Evolutionary conservation across 129 eudicot genomes (phyloP), one percentile per base, ranked within the genome.

Genomic region (Tagetes erecta): DNA sequence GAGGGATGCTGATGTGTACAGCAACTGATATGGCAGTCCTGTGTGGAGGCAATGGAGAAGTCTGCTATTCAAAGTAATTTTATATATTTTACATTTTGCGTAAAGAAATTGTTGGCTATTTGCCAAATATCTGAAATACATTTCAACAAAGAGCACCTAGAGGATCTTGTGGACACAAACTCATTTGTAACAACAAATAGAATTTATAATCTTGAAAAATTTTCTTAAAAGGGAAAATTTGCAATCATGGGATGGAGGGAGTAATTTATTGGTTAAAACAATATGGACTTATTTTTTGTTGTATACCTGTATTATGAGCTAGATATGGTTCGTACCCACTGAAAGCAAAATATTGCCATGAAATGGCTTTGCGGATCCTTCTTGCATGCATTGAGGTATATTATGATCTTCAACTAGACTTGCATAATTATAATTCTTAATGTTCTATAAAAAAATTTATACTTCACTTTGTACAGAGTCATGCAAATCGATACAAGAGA

Each of bases 21-120:
- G 97, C 99, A 60, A 95, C 99, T 64, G 99, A 95, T 80, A 86
- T 95, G 97, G 99, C 99, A 12, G 99, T 95, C 72, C 82, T 95
- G 46, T 95, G 99, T 83, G 99, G 96, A 59, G 96, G 88, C 78
- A 91, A 91, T 84, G 99, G 92, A 34, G 99, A 95, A 89, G 99
- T 95, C 70, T 95, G 99, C 89, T 95, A 91, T 83, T 95, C 99
- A 70, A 95, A 95, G 99, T 95, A 91, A 81, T 77, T 10, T 72
- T 72, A 36, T 44, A 1, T 58, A 7, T 63, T 52, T 45, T 7
- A 44, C 49, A 44, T 44, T 11, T 62, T 36, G 14, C 10, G 12
- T 11, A 7, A 59, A 41, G 33, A 70, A 38, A 57, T 68, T 11
- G 27, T 37, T 62, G 56, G 47, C 46, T 38, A 64, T 37, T 37